phyloP scores from a whole-genome alignment of 1,284 basidiomycete genomes.

The Coniferiporia sulphurascens region DNA sequence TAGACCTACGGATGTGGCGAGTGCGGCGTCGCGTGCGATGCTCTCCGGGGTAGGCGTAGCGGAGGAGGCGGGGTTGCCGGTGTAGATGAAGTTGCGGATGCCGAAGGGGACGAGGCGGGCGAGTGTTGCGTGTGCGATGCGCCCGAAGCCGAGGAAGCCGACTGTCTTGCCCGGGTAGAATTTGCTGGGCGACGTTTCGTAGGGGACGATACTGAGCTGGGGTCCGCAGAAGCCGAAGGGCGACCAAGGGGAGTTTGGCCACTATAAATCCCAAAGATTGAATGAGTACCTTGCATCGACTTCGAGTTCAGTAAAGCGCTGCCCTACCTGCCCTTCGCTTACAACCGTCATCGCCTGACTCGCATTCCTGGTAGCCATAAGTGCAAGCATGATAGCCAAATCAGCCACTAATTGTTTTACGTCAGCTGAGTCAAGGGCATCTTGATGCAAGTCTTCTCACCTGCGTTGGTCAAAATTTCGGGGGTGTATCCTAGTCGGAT shows the following conservation, averaged over 20 bases:
- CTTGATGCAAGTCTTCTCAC: slow-evolving; percentile 31
- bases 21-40: slow-evolving; percentile 47
- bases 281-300: not conserved
- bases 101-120: slow-evolving; percentile 76
- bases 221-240: slow-evolving; percentile 81
- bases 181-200: slow-evolving; percentile 39
- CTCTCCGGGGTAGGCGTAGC: slow-evolving; percentile 24
- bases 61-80: slow-evolving; percentile 46
- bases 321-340: slow-evolving; percentile 53
- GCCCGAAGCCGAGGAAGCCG: slow-evolving; percentile 92
- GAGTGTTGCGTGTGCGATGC: slow-evolving; percentile 82
- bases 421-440: not conserved
- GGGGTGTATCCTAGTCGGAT: slow-evolving; percentile 89
- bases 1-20: slow-evolving; percentile 46
- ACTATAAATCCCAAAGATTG: slow-evolving; percentile 29
- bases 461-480: slow-evolving; percentile 84
- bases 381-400: slow-evolving; percentile 78
- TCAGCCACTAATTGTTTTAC: slow-evolving; percentile 67
- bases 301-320: not conserved
- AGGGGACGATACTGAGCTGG: slow-evolving; percentile 51
- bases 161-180: slow-evolving; percentile 34
- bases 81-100: slow-evolving; percentile 65
- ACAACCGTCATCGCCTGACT: slow-evolving; percentile 64
- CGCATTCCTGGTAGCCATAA: slow-evolving; percentile 85
- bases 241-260: slow-evolving; percentile 68